Percentiles rank a stretch among this genome's conserved stretches.
Conservation (phyloP, 768 basidiomycete genomes). For the Trametes punicea region DNA sequence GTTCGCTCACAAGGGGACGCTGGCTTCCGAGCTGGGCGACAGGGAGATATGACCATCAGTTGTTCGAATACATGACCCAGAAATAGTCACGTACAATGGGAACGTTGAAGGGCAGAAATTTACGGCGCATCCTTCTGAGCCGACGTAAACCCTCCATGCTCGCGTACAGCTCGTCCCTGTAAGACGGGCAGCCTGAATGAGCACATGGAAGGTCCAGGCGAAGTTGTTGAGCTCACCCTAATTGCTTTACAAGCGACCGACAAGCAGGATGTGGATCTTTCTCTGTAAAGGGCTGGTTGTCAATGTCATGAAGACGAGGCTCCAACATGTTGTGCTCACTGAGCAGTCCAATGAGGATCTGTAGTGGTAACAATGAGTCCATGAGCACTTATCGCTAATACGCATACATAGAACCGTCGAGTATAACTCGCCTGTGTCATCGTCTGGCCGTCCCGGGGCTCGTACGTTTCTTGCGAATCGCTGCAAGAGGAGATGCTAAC, state of each 20-base stretch:
- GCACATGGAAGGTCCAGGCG: too few species aligned
- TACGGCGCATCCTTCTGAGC: background rate
- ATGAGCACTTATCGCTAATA: background rate
- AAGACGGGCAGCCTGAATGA: background rate
- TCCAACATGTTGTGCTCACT: background rate
- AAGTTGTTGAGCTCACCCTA: background rate
- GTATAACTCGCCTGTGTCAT: constrained; percentile 14
- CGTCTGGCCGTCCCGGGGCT: constrained; percentile 9
- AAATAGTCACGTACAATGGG: background rate
- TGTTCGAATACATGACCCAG: too few species aligned
- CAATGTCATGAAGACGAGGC: too few species aligned
- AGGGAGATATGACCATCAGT: background rate
- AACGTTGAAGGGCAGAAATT: constrained; percentile 2
- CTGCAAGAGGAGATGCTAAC: constrained; percentile 20
- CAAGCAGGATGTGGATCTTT: constrained; percentile 2
- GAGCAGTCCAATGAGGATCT: background rate
- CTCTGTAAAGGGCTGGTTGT: background rate
- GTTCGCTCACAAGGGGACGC: background rate
- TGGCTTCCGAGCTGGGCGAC: constrained; percentile 3
- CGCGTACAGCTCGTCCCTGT: background rate
- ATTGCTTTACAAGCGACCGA: background rate
- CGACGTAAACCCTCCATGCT: background rate
- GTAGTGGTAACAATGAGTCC: background rate
- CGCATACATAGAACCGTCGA: too few species aligned
- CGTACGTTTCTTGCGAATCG: constrained; percentile 23